Percentiles rank a stretch among this genome's conserved stretches.
Conservation (phyloP, 495 filamentous ascomycete species). For the Neurospora sp. region DNA sequence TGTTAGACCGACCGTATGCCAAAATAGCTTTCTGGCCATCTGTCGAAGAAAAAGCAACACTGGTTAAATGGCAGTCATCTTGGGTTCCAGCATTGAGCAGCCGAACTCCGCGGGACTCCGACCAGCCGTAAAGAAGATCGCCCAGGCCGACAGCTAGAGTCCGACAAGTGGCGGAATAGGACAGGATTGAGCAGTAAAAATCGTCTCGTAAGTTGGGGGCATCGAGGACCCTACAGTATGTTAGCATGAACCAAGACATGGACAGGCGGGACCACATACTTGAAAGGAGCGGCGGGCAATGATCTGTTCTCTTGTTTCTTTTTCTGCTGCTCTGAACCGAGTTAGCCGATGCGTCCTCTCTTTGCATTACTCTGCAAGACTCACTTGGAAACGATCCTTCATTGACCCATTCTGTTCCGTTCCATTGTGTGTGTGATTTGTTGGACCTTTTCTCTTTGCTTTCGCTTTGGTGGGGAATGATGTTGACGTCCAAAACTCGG, state of each 20-base stretch:
- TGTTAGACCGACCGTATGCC: conserved; percentile 72
- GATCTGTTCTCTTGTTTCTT: conserved; percentile 16
- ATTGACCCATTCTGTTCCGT: conserved; percentile 50
- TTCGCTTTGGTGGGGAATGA: conserved; percentile 10
- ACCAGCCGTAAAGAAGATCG: conserved; percentile 80
- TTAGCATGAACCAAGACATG: not conserved
- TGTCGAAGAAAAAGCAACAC: conserved; percentile 76
- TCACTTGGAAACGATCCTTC: conserved; percentile 40
- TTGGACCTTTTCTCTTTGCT: not conserved
- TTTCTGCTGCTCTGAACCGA: conserved; percentile 1
- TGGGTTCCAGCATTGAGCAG: conserved; percentile 32
- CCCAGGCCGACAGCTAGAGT: conserved; percentile 79
- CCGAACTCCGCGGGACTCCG: conserved; percentile 49
- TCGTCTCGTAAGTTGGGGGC: conserved; percentile 84
- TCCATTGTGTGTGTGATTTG: conserved; percentile 36
- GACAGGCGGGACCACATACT: conserved; percentile 37
- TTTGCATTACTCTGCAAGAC: conserved; percentile 7
- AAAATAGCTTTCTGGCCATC: conserved; percentile 70
- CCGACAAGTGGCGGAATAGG: conserved; percentile 64
- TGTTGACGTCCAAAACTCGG: conserved; percentile 43
- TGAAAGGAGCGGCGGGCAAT: conserved; percentile 66
- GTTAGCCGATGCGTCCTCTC: not conserved
- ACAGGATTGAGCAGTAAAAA: conserved; percentile 87
- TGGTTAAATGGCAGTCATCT: conserved; percentile 52
- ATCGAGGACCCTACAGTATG: conserved; percentile 57